Percentiles rank a stretch among this genome's conserved stretches.
phyloP scores from a whole-genome alignment of 768 basidiomycete genomes.

The Leucocoprinus leucothites region DNA sequence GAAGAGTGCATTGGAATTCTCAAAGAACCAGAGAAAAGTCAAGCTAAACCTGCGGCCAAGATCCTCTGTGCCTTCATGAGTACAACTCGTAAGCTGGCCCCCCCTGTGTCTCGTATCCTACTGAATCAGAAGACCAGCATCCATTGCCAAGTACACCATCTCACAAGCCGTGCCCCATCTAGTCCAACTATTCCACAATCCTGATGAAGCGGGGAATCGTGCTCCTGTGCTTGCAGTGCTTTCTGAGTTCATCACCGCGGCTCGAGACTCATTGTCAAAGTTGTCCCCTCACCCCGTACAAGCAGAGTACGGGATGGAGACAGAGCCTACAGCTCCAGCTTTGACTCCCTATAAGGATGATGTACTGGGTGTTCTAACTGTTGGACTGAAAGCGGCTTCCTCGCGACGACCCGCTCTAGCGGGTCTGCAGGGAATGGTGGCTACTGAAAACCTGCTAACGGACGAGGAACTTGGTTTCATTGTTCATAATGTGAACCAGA shows the following conservation, averaged over 20 bases:
- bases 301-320: constrained; percentile 11
- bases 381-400: constrained; percentile 50
- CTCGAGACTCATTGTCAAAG: constrained; percentile 37
- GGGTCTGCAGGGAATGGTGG: constrained; percentile 64
- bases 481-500: constrained; percentile 71
- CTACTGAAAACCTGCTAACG: constrained; percentile 57
- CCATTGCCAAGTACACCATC: constrained; percentile 64
- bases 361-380: constrained; percentile 60
- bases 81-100: constrained; percentile 64
- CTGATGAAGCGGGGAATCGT: constrained; percentile 65
- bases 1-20: constrained; percentile 79
- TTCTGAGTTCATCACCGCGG: constrained; percentile 58
- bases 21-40: constrained; percentile 90
- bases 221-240: constrained; percentile 65
- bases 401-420: constrained; percentile 60
- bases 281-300: constrained; percentile 4
- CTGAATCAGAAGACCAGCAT: constrained; percentile 41
- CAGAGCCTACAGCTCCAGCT: constrained; percentile 19
- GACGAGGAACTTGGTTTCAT: constrained; percentile 77
- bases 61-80: constrained; percentile 73
- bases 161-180: constrained; percentile 72
- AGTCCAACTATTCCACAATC: constrained; percentile 69
- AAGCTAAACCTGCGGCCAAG: constrained; percentile 85
- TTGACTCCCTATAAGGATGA: constrained; percentile 73
- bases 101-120: not conserved